Evolutionary conservation across 768 basidiomycete genomes (phyloP).

Genomic region (Suillus fuscotomentosus): DNA sequence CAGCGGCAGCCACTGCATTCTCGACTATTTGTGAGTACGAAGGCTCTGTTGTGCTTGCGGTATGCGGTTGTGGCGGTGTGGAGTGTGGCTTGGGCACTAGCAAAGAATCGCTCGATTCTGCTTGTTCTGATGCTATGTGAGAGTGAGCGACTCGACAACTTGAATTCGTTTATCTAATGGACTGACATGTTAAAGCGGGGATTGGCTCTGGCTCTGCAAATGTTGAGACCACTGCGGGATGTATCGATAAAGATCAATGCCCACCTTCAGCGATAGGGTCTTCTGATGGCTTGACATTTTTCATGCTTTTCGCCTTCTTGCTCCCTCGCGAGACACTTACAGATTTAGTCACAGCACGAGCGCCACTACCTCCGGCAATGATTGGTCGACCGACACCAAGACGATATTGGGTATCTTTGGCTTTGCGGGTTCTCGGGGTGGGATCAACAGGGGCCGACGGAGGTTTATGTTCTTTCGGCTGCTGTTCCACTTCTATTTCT

Average conservation of each 20-base stretch:
- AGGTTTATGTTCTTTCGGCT: slow-evolving; percentile 14
- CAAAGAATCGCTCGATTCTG: background rate
- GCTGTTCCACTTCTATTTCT: slow-evolving; percentile 20
- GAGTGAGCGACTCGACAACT: background rate
- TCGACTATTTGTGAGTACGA: slow-evolving; percentile 4
- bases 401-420: slow-evolving; percentile 66
- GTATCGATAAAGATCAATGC: slow-evolving; percentile 1
- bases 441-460: slow-evolving; percentile 23
- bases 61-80: background rate
- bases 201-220: slow-evolving; percentile 19
- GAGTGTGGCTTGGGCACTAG: background rate
- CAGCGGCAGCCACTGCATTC: slow-evolving; percentile 25
- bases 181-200: background rate
- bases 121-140: background rate
- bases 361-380: slow-evolving; percentile 62
- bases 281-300: slow-evolving; percentile 48
- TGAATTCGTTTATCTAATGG: background rate
- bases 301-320: slow-evolving; percentile 50
- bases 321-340: slow-evolving; percentile 44
- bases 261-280: slow-evolving; percentile 58
- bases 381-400: slow-evolving; percentile 74
- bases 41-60: background rate
- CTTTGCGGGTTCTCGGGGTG: slow-evolving; percentile 57
- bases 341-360: slow-evolving; percentile 64
- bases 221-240: slow-evolving; percentile 11